Evolutionary conservation across 1,139 yeast species (phyloP).

Genomic region (Pneumocystis canis): DNA sequence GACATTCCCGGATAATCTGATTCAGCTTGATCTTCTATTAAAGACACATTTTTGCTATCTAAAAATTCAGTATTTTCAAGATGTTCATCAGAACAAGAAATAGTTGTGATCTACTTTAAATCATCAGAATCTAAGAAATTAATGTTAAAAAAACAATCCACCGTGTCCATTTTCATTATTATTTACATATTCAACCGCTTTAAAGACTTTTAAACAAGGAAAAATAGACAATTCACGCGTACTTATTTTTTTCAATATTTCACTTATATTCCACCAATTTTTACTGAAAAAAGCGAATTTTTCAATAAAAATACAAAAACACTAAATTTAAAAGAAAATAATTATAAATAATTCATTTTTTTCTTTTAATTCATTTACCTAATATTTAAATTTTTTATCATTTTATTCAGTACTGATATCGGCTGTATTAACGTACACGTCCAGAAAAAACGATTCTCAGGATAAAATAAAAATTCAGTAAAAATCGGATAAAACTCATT

Average conservation of each 20-base stretch:
- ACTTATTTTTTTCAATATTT: not conserved
- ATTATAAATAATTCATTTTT: no score
- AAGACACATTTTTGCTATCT: constrained; percentile 14
- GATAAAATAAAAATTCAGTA: not conserved
- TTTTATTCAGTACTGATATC: no score
- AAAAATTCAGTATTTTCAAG: constrained; percentile 16
- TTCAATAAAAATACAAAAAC: not conserved
- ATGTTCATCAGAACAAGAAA: constrained; percentile 1
- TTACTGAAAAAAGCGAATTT: not conserved
- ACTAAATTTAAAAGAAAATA: not conserved
- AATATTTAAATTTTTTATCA: no score
- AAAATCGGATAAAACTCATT: not conserved
- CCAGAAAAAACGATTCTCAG: no score
- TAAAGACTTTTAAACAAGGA: not conserved
- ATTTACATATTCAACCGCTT: not conserved
- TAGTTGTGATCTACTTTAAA: not conserved
- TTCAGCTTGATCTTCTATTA: constrained; percentile 14
- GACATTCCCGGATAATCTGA: constrained; percentile 13
- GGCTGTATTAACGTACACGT: no score
- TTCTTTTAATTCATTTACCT: no score
- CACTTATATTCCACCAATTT: not conserved
- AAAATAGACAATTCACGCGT: constrained; percentile 1
- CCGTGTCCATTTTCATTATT: not conserved
- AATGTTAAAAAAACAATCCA: not conserved
- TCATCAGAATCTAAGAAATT: not conserved